Evolutionary conservation across 1,284 basidiomycete species (phyloP).

Genomic region (Erythrobasidium hasegawianum): DNA sequence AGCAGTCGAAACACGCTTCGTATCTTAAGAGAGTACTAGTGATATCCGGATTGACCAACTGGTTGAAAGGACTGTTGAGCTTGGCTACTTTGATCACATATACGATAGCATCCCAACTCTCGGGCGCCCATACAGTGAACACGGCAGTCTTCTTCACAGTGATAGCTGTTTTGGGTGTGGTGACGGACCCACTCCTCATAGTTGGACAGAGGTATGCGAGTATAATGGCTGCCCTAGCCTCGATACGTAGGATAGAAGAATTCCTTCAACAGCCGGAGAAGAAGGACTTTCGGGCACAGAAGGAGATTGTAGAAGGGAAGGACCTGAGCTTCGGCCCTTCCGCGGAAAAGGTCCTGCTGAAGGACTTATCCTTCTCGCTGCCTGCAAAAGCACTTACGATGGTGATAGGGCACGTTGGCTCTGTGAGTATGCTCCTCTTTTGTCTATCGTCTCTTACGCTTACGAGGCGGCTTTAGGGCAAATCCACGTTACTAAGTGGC

Average conservation of each 20-base stretch:
- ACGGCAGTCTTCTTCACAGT: slow-evolving; percentile 44
- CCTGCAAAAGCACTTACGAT: slow-evolving; percentile 64
- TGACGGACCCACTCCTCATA: slow-evolving; percentile 40
- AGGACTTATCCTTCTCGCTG: slow-evolving; percentile 63
- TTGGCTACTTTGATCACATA: slow-evolving; percentile 29
- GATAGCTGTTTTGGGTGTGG: slow-evolving; percentile 41
- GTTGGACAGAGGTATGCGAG: slow-evolving; percentile 44
- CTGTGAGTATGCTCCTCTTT: slow-evolving; percentile 2
- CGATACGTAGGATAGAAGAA: slow-evolving; percentile 42
- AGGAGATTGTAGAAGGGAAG: neutral
- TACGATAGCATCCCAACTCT: slow-evolving; percentile 39
- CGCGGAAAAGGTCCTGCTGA: slow-evolving; percentile 47
- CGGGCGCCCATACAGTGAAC: slow-evolving; percentile 37
- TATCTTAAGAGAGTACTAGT: slow-evolving; percentile 2
- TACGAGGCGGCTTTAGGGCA: slow-evolving; percentile 54
- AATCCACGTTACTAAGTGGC: slow-evolving; percentile 56
- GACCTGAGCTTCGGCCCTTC: slow-evolving; percentile 5
- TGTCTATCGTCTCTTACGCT: neutral
- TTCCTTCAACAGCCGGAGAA: slow-evolving; percentile 21
- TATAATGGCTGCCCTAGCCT: slow-evolving; percentile 42
- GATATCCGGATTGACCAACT: neutral
- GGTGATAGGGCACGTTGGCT: slow-evolving; percentile 69
- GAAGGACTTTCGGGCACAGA: slow-evolving; percentile 2
- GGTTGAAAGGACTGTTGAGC: slow-evolving; percentile 27
- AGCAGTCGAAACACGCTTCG: slow-evolving; percentile 31